Evolutionary conservation across 208 protist genomes (phyloP), one percentile per base, ranked within the genome.

Genomic region (Crithidia mellificae): DNA sequence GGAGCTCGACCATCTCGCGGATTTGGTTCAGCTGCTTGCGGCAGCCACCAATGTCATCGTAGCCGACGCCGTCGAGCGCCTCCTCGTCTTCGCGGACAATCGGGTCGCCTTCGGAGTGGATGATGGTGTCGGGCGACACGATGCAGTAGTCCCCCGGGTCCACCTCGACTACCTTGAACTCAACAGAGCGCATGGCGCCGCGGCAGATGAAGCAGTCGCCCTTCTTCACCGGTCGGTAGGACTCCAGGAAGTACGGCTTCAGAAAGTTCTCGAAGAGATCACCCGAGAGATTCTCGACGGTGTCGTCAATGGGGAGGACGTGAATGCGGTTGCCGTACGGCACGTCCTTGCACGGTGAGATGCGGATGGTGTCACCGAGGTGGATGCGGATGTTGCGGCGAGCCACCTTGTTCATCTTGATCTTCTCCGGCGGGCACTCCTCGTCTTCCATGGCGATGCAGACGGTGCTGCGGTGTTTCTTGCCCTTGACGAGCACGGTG

Each of bases 101-200:
- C 15, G 99, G 98, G 43, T 99, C 99, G 46, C 99, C 99, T 72
- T 99, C 99, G 74, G 95, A 99, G 89, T 99, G 98, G 78, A 99
- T 99, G 41, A 99, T 88, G 0, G 99, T 99, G 47, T 99, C 97
- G 24, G 98, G 98, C 6, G 98, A 91, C 36, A 99, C 98, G 62
- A 99, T 99, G 90, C 98, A 99, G 75, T 92, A 98, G 30, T 98
- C 94, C 1, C 84, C 89, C 17, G 99, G 99, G 70, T 99, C 99
- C 30, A 96, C 97, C 67, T 99, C 98, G 6, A 99, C 97, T n/a
- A 99, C 98, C 86, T 99, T 99, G 87, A 99, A 99, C 85, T 99
- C 99, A 39, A 99, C 98, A 11, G 98, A 90, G 34, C 98, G 85
- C 97, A 99, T 99, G 39, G 94, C 97, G 55, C 95, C 98, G 52